Base-by-base conservation (phyloP, 768 basidiomycete species). In the Erythrobasidium yunnanense region DNA sequence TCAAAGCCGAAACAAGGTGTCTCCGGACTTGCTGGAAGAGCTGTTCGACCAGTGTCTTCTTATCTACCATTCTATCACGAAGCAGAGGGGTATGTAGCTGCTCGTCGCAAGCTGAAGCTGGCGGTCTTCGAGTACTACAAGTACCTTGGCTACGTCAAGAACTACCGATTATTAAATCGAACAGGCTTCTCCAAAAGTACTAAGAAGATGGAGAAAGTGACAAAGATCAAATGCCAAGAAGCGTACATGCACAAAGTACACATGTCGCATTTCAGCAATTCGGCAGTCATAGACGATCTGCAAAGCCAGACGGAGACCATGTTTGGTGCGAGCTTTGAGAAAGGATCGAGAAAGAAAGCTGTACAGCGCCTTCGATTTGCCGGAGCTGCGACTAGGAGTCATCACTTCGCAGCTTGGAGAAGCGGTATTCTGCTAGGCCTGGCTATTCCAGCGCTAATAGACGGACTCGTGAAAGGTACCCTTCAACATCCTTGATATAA, bases 151-250 rank as follows among this genome's bases (percentile, higher is more conserved):
- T 77, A 86, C 55, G 79, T 99, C 68, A 87, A 90, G 71, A 89
- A 89, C 73, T 99, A 93, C 75, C 81, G 90, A 85, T 83, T 87
- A 49, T 76, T 96, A 42, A 97, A 99, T 75, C 76, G 90, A 8
- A 87, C 88, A 0, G 95, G 93, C 1, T 72, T 73, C 45, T 66
- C 70, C 1, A 73, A 72, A 68, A 68, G 68, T 1, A 53, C 69
- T 3, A 63, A 27, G 11, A 35, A 46, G 35, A 42, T 67, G 3
- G 73, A 73, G 30, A 73, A 73, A 58, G 42, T 66, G 6, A 73
- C 73, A 4, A 29, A 23, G 8, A 73, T 87, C 33, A 80, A 81
- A 13, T 84, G 83, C 22, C 83, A 87, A 73, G 80, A 84, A 25
- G 80, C 85, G 42, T 90, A 87, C 80, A 77, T 80, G 35, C 88